phyloP scores from a whole-genome alignment of 768 basidiomycete species.

The Xerocomellus amylosporus region DNA sequence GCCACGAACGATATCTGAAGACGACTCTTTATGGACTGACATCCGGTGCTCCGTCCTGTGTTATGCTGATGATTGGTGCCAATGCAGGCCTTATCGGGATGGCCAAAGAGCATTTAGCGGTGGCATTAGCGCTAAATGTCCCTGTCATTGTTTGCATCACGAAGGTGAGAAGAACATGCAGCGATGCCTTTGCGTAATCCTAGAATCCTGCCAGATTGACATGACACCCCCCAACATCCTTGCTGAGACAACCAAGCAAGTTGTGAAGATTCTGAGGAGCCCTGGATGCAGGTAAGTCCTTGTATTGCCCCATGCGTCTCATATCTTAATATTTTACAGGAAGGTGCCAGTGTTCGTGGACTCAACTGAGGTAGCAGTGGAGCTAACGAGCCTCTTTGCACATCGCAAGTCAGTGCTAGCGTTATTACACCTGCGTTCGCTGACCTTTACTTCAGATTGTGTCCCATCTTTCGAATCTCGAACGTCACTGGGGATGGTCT shows the following conservation, averaged over 20 bases:
- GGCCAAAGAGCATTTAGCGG: slow-evolving; percentile 96
- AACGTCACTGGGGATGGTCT: slow-evolving; percentile 95
- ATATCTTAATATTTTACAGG: slow-evolving; percentile 36
- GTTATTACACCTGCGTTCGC: neutral
- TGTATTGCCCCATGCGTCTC: neutral
- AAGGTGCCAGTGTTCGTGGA: slow-evolving; percentile 85
- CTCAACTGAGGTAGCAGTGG: slow-evolving; percentile 76
- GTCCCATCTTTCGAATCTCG: slow-evolving; percentile 88
- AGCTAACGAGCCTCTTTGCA: slow-evolving; percentile 70
- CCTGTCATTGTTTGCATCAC: slow-evolving; percentile 94
- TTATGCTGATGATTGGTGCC: slow-evolving; percentile 90
- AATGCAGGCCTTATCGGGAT: slow-evolving; percentile 91
- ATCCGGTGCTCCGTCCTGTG: slow-evolving; percentile 89
- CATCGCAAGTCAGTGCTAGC: slow-evolving; percentile 56
- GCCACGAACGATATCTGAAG: slow-evolving; percentile 90
- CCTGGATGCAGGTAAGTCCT: slow-evolving; percentile 80
- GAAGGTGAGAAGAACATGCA: slow-evolving; percentile 52
- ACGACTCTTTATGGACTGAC: slow-evolving; percentile 95
- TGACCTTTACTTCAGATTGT: slow-evolving; percentile 52
- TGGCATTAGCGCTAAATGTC: slow-evolving; percentile 88
- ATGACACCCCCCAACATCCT: slow-evolving; percentile 95
- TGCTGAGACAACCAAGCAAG: slow-evolving; percentile 89
- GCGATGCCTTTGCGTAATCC: neutral
- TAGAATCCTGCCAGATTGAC: slow-evolving; percentile 58
- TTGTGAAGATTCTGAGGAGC: slow-evolving; percentile 86